Conservation (phyloP, 192 early-diverging fungal genomes). For the Backusella liffmaniae region DNA sequence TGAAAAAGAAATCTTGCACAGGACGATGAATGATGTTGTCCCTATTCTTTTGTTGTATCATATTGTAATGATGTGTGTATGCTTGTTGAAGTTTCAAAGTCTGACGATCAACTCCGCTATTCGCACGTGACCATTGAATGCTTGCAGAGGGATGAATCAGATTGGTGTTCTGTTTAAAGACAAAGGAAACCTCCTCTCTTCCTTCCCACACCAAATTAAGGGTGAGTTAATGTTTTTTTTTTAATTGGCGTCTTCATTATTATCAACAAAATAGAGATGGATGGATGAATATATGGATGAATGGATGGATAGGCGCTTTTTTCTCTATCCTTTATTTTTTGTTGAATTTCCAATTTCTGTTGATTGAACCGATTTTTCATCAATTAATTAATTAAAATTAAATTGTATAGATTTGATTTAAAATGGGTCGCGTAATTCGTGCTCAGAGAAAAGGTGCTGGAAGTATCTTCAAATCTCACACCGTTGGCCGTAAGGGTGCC, state of each 20-base stretch:
- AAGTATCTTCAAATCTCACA: slow-evolving; percentile 98
- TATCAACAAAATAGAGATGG: neutral
- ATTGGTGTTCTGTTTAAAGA: neutral
- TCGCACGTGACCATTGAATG: neutral
- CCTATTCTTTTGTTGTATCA: too few species aligned
- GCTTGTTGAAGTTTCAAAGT: neutral
- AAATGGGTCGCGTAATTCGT: slow-evolving; percentile 99
- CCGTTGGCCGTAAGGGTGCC: slow-evolving; percentile 90
- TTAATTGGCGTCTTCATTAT: neutral
- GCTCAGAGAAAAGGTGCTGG: slow-evolving; percentile 95
- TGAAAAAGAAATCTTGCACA: too few species aligned
- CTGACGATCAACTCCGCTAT: neutral
- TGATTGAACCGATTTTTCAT: slow-evolving; percentile 5
- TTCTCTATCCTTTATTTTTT: neutral
- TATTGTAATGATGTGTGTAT: too few species aligned
- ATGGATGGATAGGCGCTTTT: neutral
- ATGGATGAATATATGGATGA: neutral
- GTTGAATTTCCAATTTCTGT: slow-evolving; percentile 3
- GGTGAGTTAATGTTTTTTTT: neutral
- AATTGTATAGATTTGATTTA: slow-evolving; percentile 16
- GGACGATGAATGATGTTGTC: too few species aligned
- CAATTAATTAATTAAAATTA: neutral
- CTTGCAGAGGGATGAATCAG: neutral
- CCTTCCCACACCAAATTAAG: slow-evolving; percentile 10
- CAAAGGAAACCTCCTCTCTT: slow-evolving; percentile 5